Evolutionary conservation across 345 rosid species (phyloP).

Genomic region (Microcos paniculata): DNA sequence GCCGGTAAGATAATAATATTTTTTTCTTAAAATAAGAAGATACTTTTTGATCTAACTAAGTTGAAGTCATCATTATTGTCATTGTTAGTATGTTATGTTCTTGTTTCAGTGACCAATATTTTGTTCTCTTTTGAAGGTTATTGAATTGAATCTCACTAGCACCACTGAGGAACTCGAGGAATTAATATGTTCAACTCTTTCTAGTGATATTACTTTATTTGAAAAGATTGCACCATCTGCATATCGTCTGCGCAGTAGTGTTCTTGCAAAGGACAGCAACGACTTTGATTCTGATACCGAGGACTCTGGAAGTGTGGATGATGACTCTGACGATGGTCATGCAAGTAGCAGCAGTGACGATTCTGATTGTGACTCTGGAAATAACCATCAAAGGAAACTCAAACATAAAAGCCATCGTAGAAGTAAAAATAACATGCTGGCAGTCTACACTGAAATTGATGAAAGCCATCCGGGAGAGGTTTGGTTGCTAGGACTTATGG

Average conservation of each 20-base stretch:
- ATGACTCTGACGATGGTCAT: slow-evolving; percentile 48
- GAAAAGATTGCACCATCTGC: slow-evolving; percentile 83
- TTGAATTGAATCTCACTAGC: slow-evolving; percentile 59
- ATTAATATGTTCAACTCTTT: slow-evolving; percentile 72
- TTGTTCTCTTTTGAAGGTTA: slow-evolving; percentile 47
- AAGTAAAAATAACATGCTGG: slow-evolving; percentile 43
- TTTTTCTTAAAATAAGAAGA: neutral
- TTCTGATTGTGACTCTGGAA: slow-evolving; percentile 56
- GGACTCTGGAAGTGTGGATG: slow-evolving; percentile 84
- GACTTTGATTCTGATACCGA: slow-evolving; percentile 65
- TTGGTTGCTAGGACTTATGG: slow-evolving; percentile 91
- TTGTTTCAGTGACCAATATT: neutral
- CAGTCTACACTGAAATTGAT: slow-evolving; percentile 73
- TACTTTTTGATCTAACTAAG: neutral
- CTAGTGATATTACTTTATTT: slow-evolving; percentile 91
- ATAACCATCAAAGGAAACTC: slow-evolving; percentile 33
- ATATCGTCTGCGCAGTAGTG: slow-evolving; percentile 71
- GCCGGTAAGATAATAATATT: slow-evolving; percentile 40
- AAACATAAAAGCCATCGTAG: slow-evolving; percentile 28
- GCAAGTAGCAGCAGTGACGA: slow-evolving; percentile 53
- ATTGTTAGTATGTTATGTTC: neutral
- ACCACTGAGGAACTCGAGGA: slow-evolving; percentile 61
- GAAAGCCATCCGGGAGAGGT: slow-evolving; percentile 92
- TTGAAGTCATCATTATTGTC: neutral
- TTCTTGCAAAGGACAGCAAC: slow-evolving; percentile 44